Base-by-base conservation (phyloP, 192 early-diverging fungal genomes). In the Entomortierella lignicola region DNA sequence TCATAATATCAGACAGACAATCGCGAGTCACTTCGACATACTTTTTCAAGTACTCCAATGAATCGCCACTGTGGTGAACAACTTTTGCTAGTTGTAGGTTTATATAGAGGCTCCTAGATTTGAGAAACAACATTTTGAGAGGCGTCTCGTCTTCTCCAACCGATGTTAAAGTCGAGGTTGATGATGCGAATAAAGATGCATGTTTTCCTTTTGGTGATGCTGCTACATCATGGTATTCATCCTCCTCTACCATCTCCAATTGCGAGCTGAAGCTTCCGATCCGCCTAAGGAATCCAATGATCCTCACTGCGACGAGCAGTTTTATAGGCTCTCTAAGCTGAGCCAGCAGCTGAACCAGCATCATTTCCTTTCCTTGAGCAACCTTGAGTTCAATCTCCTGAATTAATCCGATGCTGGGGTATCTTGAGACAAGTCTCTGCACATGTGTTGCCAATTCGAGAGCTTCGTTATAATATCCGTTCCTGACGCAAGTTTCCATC, bases 401-500 rank as follows among this genome's bases (percentile, higher is more conserved):
- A 60, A 96, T 82, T 17, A 91, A 64, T 10, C 71, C 64, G 21
- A 90, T 82, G 32, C 83, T 75, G 0, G 88, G 87, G 80, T 94
- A 85, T 21, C 89, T 81, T 4, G 89, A 60, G 2, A 72, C 54
- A 25, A 90, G 77, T 27, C 91, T 80, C 13, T 85, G 74, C 2
- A 93, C 91, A 81, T 94, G 91, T 26, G 85, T 70, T 17, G 90
- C 84, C 30, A 96, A 65, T 54, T 96, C 94, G 81, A 96, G 89
- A 0, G 94, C 94, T 54, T 96, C 94, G 32, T 91, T 90, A 61
- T 95, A 95, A 60, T 92, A 91, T 0, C 92, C 93, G 59, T 92
- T 91, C 53, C 90, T 83, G 37, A 95, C 89, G 73, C 93, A 92
- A 0, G 90, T 93, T 55, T 96, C 92, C 85, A 95, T 88, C 47